Evolutionary conservation across 371 early-diverging fungal species (phyloP).

Genomic region (Cokeromyces recurvatus): DNA sequence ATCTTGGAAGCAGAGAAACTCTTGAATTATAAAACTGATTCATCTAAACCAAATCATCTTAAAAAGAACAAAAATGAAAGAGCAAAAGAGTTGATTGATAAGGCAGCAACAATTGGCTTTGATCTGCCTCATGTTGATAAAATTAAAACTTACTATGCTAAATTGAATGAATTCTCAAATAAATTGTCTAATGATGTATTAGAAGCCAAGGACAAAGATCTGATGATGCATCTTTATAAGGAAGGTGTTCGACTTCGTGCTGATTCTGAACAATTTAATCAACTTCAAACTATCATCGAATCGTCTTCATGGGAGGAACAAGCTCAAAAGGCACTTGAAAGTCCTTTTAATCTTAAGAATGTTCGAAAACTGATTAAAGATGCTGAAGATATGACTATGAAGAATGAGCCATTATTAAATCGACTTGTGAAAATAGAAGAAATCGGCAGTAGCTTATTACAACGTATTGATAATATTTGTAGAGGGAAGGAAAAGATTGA

Average conservation of each 20-base stretch:
- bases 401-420: not conserved
- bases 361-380: constrained; percentile 14
- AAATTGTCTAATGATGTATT: constrained; percentile 1
- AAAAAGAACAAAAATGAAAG: constrained; percentile 1
- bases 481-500: constrained; percentile 14
- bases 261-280: constrained; percentile 7
- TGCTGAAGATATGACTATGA: constrained; percentile 7
- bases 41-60: not conserved
- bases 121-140: constrained; percentile 5
- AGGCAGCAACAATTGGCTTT: constrained; percentile 5
- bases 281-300: constrained; percentile 1
- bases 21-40: constrained; percentile 16
- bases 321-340: not conserved
- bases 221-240: not conserved
- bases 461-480: constrained; percentile 9
- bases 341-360: constrained; percentile 2
- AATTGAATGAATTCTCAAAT: not conserved
- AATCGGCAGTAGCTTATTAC: constrained; percentile 1
- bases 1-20: constrained; percentile 35
- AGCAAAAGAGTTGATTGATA: constrained; percentile 2
- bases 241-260: constrained; percentile 2
- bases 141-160: constrained; percentile 2
- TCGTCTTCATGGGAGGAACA: constrained; percentile 8
- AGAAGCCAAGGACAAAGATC: too few species aligned
- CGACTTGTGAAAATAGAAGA: constrained; percentile 2